These are phyloP conservation scores for Phytophthora capsici DNA, from an alignment of 352 stramenopile species.

Conservation along the genomic window DNA sequence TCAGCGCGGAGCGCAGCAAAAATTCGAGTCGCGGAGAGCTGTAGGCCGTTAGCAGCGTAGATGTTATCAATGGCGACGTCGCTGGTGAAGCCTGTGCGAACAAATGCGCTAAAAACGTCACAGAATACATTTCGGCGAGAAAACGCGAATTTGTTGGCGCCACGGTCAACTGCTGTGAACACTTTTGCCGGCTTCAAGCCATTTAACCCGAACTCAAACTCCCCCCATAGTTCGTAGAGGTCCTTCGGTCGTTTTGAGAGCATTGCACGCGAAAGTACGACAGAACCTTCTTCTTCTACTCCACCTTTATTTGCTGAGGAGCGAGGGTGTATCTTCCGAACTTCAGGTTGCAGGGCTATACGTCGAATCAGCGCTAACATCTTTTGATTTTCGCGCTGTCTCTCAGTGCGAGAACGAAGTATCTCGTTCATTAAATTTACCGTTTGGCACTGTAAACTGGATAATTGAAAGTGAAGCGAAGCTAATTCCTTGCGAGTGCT, in stretches of 20 bases:
- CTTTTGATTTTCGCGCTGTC: neutral
- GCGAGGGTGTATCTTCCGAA: neutral
- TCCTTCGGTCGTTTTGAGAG: neutral
- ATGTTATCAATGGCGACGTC: slow-evolving; percentile 1
- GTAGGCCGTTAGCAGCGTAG: neutral
- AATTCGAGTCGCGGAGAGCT: neutral
- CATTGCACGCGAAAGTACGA: too few species aligned
- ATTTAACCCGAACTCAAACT: neutral
- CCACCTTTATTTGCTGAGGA: neutral
- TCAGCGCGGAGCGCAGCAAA: neutral
- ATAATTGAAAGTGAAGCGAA: neutral
- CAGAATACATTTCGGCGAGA: slow-evolving; percentile 2
- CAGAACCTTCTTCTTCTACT: too few species aligned
- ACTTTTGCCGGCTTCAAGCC: neutral
- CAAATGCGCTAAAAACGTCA: neutral
- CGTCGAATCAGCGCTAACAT: neutral
- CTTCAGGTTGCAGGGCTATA: neutral
- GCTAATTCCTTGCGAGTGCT: neutral
- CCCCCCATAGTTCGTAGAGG: neutral
- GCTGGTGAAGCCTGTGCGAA: slow-evolving; percentile 3
- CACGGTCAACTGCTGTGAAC: neutral
- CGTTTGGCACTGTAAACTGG: neutral
- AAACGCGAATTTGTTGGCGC: neutral
- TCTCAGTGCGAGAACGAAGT: neutral
- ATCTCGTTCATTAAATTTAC: neutral